phyloP scores from a whole-genome alignment of 2,329 filamentous ascomycete genomes.

The Cercospora nicotianae region DNA sequence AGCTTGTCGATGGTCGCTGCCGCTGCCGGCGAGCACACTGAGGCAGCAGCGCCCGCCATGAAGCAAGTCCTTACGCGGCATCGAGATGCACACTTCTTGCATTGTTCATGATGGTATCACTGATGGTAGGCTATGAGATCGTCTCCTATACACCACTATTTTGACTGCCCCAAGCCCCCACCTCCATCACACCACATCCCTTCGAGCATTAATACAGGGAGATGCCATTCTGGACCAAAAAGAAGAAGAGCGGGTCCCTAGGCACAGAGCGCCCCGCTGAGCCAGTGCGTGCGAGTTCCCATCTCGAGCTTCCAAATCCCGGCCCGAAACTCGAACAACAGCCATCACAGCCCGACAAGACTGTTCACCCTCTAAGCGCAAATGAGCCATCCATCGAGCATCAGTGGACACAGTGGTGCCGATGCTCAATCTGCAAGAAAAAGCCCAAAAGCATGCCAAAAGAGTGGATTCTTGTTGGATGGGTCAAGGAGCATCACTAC shows the following conservation, averaged over 20 bases:
- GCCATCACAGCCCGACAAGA: neutral
- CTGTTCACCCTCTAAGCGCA: neutral
- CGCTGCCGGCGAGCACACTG: neutral
- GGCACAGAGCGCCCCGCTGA: neutral
- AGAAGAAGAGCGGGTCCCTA: neutral
- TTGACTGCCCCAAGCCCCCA: neutral
- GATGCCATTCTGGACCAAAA: neutral
- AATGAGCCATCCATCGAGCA: constrained; percentile 7
- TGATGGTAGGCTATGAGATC: neutral
- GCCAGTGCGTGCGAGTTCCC: neutral
- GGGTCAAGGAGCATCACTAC: constrained; percentile 7
- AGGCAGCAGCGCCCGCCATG: constrained; percentile 1
- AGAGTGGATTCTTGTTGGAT: constrained; percentile 10
- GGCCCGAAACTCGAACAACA: neutral
- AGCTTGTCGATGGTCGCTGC: neutral
- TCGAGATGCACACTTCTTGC: neutral
- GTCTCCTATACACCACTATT: neutral
- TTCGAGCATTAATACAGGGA: neutral
- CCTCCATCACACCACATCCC: neutral
- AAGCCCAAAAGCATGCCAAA: constrained; percentile 2
- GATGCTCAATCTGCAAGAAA: neutral
- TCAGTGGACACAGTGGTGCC: constrained; percentile 2
- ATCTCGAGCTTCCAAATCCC: neutral
- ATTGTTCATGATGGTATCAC: neutral
- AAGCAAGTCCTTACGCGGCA: neutral